A percentile compares a stretch with the other conserved stretches of the same genome.
phyloP scores from a whole-genome alignment of 1,284 basidiomycete genomes.

The Cryptococcus floricola region DNA sequence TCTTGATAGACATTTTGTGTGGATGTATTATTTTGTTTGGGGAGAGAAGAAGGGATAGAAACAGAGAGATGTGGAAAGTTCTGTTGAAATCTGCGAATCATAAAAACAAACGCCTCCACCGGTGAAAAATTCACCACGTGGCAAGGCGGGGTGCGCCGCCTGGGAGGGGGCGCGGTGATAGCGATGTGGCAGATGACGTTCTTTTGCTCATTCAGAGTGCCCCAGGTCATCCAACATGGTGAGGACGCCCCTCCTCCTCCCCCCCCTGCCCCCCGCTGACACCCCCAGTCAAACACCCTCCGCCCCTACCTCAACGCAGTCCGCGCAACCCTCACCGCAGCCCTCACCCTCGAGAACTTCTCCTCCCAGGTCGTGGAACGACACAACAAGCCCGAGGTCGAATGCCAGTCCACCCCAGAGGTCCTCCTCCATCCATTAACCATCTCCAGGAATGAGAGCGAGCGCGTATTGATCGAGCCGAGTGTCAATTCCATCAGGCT shows the following conservation, averaged over 20 bases:
- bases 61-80: constrained; percentile 1
- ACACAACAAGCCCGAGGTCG: constrained; percentile 94
- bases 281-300: constrained; percentile 60
- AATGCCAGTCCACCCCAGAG: constrained; percentile 81
- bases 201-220: neutral
- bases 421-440: constrained; percentile 87
- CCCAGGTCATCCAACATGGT: constrained; percentile 8
- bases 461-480: constrained; percentile 93
- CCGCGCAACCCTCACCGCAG: constrained; percentile 91
- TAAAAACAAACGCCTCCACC: constrained; percentile 1
- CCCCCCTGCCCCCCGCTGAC: constrained; percentile 25
- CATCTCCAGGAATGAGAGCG: constrained; percentile 94
- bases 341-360: constrained; percentile 95
- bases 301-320: constrained; percentile 96
- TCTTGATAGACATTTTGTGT: constrained; percentile 39
- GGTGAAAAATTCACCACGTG: constrained; percentile 1
- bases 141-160: too few species aligned
- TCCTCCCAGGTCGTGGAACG: constrained; percentile 94
- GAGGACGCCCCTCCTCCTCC: constrained; percentile 9
- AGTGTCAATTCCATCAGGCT: constrained; percentile 95
- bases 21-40: constrained; percentile 3
- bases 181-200: constrained; percentile 8
- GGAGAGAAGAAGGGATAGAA: constrained; percentile 1
- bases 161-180: neutral
- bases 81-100: neutral